Evolutionary conservation across 1,284 basidiomycete species (phyloP), one percentile per base, ranked within the genome.

Genomic region (Microbotryum lychnidis-dioicae): DNA sequence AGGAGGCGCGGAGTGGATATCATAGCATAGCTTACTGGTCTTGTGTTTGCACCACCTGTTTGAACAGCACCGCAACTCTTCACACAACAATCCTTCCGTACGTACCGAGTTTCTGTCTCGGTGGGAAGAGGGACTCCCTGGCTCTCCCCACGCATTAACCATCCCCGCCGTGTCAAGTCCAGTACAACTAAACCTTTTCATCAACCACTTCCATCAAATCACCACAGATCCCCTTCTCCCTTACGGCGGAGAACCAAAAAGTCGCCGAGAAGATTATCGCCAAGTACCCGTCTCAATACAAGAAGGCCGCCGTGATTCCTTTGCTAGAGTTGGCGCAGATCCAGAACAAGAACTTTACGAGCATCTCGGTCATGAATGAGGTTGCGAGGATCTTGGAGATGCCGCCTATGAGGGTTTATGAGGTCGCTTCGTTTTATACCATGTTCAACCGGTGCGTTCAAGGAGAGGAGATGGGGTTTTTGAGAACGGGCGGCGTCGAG

Each of bases 341-440:
- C 70, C 96, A 98, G 78, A 97, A 98, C 80, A 89, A 91, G 72
- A 92, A 91, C 71, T 99, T 91, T 91, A 94, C 92, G n/a, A 91
- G 87, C 74, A 94, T 99, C 71, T 90, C 87, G 72, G 92, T 94
- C 65, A 99, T 99, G 94, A 97, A 98, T 79, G 90, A 92, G 72
- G 87, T 98, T 53, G 94, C 94, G 2, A 68, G 70, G 56, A 78
- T 94, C 46, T 81, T 98, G 58, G 91, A 90, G 73, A 90, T 99
- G 85, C 90, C 89, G 9, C 89, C 91, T 58, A 98, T 98, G 96
- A 86, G 94, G 21, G 96, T 98, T 7, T 99, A 98, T 77, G 96
- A 99, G 79, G 96, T 99, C 56, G 94, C 96, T 16, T 96, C 92
- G 14, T 98, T 98, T 80, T 98, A 98, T 78, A 51, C 56, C 27